phyloP scores from a whole-genome alignment of 345 rosid genomes.

The Odontarrhena argentea region DNA sequence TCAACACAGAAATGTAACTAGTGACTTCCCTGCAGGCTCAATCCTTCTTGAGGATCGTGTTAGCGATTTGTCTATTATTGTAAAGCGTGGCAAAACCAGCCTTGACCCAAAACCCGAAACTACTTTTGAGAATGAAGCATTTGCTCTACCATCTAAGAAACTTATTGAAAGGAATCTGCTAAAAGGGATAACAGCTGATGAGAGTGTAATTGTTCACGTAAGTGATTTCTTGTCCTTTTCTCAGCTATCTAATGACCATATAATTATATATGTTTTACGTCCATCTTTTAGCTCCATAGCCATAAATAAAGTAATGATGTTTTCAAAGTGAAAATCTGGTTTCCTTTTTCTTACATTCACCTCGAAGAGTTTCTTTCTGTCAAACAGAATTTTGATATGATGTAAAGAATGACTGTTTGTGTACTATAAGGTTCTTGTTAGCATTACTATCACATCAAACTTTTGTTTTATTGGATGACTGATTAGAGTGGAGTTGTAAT shows the following conservation, averaged over 20 bases:
- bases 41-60: slow-evolving; percentile 58
- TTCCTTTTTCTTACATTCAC: slow-evolving; percentile 29
- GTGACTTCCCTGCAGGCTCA: slow-evolving; percentile 41
- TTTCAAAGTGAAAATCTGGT: slow-evolving; percentile 12
- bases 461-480: background rate
- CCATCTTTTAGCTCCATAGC: slow-evolving; percentile 17
- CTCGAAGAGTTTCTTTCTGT: slow-evolving; percentile 38
- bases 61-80: slow-evolving; percentile 69
- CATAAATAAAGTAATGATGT: slow-evolving; percentile 18
- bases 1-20: slow-evolving; percentile 33
- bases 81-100: slow-evolving; percentile 60
- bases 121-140: slow-evolving; percentile 45
- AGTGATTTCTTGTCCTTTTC: slow-evolving; percentile 41
- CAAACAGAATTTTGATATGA: slow-evolving; percentile 2
- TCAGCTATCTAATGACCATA: slow-evolving; percentile 7
- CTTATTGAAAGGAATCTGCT: slow-evolving; percentile 67
- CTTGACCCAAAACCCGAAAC: slow-evolving; percentile 52
- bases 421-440: slow-evolving; percentile 7
- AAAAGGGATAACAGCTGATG: slow-evolving; percentile 93
- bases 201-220: slow-evolving; percentile 86
- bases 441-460: slow-evolving; percentile 2
- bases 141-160: slow-evolving; percentile 58
- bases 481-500: slow-evolving; percentile 1
- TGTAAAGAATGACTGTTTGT: slow-evolving; percentile 11
- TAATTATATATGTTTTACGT: background rate